phyloP scores from a whole-genome alignment of 257 asterid species.

The Agastache rugosa region DNA sequence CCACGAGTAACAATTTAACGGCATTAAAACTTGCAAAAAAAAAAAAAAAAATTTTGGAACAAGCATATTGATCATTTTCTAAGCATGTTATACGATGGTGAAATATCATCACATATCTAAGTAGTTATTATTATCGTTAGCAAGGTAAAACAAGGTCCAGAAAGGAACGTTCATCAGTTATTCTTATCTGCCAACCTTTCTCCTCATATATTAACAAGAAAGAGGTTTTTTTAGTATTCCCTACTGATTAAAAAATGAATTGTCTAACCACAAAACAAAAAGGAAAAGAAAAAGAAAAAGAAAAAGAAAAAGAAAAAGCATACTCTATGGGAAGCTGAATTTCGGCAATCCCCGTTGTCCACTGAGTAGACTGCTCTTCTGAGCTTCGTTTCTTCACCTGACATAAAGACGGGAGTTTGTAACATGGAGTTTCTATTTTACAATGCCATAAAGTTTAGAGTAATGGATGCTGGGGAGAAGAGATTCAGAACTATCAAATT shows the following conservation, averaged over 20 bases:
- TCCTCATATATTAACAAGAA: neutral
- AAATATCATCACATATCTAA: neutral
- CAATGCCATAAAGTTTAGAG: slow-evolving; percentile 15
- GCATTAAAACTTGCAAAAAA: neutral
- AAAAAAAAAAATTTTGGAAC: neutral
- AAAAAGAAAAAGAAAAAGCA: slow-evolving; percentile 32
- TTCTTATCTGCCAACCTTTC: neutral
- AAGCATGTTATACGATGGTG: neutral
- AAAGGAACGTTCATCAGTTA: neutral
- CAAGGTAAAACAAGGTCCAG: slow-evolving; percentile 9
- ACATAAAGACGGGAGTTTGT: slow-evolving; percentile 25
- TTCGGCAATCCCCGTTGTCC: slow-evolving; percentile 99
- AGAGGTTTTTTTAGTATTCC: slow-evolving; percentile 16
- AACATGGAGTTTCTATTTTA: slow-evolving; percentile 19
- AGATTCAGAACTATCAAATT: slow-evolving; percentile 8
- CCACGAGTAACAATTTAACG: neutral
- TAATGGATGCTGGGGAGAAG: slow-evolving; percentile 21
- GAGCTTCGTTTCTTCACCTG: slow-evolving; percentile 93
- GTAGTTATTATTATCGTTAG: slow-evolving; percentile 1
- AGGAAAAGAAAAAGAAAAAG: neutral
- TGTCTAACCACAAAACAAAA: neutral
- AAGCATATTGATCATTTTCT: slow-evolving; percentile 28
- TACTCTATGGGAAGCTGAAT: slow-evolving; percentile 98
- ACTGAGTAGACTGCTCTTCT: slow-evolving; percentile 94
- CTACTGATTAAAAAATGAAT: slow-evolving; percentile 18